Evolutionary conservation across 2,329 filamentous ascomycete genomes (phyloP).

Genomic region (Venturia pyrina): DNA sequence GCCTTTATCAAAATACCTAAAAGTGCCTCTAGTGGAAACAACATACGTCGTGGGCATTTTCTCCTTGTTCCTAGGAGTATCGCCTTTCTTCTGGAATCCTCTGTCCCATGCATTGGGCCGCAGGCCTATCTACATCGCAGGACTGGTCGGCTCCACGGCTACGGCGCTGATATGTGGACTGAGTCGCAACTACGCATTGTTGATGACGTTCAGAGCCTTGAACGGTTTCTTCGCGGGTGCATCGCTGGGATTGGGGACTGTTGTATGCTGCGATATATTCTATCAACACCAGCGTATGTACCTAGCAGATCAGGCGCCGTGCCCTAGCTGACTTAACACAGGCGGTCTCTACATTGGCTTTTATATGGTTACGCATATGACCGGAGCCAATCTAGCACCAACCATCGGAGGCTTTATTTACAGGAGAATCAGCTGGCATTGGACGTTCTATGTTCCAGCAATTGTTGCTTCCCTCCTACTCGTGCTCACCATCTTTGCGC

Average conservation of each 20-base stretch:
- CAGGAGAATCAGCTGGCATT: slow-evolving; percentile 11
- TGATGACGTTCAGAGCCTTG: slow-evolving; percentile 7
- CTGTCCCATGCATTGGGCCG: slow-evolving; percentile 11
- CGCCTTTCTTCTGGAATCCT: slow-evolving; percentile 13
- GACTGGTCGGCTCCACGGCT: neutral
- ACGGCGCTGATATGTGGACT: slow-evolving; percentile 1
- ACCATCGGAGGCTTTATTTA: slow-evolving; percentile 12
- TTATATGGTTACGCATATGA: slow-evolving; percentile 10
- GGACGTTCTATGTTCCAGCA: slow-evolving; percentile 11
- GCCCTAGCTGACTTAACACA: neutral
- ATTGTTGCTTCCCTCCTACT: slow-evolving; percentile 7
- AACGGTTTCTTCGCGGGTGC: slow-evolving; percentile 6
- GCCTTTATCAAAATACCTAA: slow-evolving; percentile 6
- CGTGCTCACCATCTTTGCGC: neutral
- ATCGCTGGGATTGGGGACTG: slow-evolving; percentile 7
- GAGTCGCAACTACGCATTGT: neutral
- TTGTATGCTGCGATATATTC: slow-evolving; percentile 11
- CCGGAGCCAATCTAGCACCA: slow-evolving; percentile 11
- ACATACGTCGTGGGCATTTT: slow-evolving; percentile 8
- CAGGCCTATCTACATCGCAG: slow-evolving; percentile 10
- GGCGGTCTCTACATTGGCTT: slow-evolving; percentile 11
- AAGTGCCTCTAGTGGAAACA: slow-evolving; percentile 7
- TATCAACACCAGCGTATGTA: slow-evolving; percentile 11
- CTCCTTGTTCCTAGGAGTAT: slow-evolving; percentile 4
- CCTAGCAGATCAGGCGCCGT: neutral